phyloP scores from a whole-genome alignment of 2,329 filamentous ascomycete species.

The Aspergillus brasiliensis region DNA sequence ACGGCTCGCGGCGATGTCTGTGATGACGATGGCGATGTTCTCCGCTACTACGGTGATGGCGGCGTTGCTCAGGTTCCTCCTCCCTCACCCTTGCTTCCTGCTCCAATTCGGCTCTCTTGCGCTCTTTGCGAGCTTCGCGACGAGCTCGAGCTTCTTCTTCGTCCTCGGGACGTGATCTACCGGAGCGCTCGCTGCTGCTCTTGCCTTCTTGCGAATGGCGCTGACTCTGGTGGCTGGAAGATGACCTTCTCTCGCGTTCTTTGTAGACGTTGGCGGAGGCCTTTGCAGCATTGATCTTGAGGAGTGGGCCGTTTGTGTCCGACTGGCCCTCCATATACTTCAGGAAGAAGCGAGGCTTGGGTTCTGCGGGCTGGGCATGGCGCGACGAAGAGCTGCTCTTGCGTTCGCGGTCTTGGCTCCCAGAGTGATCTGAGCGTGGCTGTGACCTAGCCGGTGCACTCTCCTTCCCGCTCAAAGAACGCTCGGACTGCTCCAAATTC shows the following conservation, averaged over 20 bases:
- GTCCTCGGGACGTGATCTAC: slow-evolving; percentile 30
- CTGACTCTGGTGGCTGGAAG: slow-evolving; percentile 33
- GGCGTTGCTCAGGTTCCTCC: slow-evolving; percentile 24
- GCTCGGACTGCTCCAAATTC: neutral
- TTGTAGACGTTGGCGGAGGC: slow-evolving; percentile 33
- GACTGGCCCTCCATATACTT: slow-evolving; percentile 46
- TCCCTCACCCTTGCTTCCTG: slow-evolving; percentile 23
- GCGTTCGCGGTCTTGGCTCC: slow-evolving; percentile 26
- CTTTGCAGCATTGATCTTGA: slow-evolving; percentile 41
- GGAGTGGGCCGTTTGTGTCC: slow-evolving; percentile 41
- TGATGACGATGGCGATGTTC: slow-evolving; percentile 30
- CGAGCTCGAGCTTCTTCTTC: slow-evolving; percentile 34
- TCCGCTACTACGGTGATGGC: slow-evolving; percentile 25
- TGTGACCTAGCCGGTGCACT: slow-evolving; percentile 8
- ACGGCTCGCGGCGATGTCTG: slow-evolving; percentile 31
- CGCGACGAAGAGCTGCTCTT: slow-evolving; percentile 33
- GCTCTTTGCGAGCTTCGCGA: slow-evolving; percentile 25
- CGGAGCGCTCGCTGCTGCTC: slow-evolving; percentile 27
- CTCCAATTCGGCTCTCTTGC: slow-evolving; percentile 26
- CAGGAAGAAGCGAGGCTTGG: slow-evolving; percentile 33
- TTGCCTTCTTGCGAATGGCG: slow-evolving; percentile 29
- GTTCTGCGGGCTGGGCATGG: slow-evolving; percentile 21
- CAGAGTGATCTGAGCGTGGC: slow-evolving; percentile 28
- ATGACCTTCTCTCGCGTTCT: slow-evolving; percentile 29
- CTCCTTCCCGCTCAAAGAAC: slow-evolving; percentile 10